phyloP scores from a whole-genome alignment of 345 rosid genomes.

The Kandelia obovata region DNA sequence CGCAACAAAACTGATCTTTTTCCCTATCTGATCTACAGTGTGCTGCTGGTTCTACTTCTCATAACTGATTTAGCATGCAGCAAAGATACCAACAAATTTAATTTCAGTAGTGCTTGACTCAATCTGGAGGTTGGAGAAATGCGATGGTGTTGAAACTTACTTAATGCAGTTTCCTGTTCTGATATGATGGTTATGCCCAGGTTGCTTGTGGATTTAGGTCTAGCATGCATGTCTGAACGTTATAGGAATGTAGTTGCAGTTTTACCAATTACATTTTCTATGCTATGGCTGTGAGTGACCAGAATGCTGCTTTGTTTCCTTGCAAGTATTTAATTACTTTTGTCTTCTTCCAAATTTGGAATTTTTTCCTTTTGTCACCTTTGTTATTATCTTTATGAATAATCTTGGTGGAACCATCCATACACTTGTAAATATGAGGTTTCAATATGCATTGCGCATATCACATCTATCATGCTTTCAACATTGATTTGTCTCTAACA shows the following conservation, averaged over 20 bases:
- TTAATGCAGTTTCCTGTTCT: constrained; percentile 5
- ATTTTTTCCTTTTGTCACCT: not conserved
- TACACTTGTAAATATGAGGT: too few relatives aligned
- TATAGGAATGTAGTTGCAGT: constrained; percentile 6
- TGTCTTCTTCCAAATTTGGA: not conserved
- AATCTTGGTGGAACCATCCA: too few relatives aligned
- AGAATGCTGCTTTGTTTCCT: constrained; percentile 11
- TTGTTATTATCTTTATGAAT: not conserved
- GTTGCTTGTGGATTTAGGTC: constrained; percentile 18
- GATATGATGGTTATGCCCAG: not conserved
- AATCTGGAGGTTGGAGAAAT: constrained; percentile 6
- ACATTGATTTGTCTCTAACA: too few relatives aligned
- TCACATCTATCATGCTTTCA: too few relatives aligned
- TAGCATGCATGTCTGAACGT: not conserved
- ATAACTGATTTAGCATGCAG: constrained; percentile 7
- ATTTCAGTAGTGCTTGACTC: not conserved
- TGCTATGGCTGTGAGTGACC: constrained; percentile 12
- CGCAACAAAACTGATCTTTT: constrained; percentile 25
- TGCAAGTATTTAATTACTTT: constrained; percentile 9
- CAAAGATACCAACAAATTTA: constrained; percentile 17
- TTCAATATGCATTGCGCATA: too few relatives aligned
- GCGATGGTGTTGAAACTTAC: constrained; percentile 4
- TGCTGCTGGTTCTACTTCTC: constrained; percentile 14
- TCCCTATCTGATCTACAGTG: constrained; percentile 39
- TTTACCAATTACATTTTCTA: constrained; percentile 3